Percentiles rank a stretch among this genome's conserved stretches.
These are phyloP conservation scores for Sisymbrium irio DNA, from an alignment of 345 rosid species.

Conservation along the genomic window DNA sequence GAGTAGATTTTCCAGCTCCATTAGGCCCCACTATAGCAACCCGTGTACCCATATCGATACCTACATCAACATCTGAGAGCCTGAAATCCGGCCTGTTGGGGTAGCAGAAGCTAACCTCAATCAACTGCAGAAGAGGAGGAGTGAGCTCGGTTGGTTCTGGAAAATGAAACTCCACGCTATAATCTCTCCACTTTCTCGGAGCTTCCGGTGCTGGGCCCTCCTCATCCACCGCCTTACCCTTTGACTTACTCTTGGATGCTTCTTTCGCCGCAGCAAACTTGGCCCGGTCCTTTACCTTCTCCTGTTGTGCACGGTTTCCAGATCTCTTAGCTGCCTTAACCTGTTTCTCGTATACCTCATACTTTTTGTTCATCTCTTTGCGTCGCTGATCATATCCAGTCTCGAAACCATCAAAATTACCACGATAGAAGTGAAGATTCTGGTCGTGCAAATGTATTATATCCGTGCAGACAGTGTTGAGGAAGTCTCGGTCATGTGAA, in stretches of 20 bases:
- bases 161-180: constrained; percentile 89
- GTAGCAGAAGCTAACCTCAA: constrained; percentile 87
- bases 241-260: constrained; percentile 69
- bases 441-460: constrained; percentile 87
- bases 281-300: constrained; percentile 84
- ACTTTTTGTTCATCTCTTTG: constrained; percentile 85
- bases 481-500: constrained; percentile 95
- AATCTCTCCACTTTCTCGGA: constrained; percentile 90
- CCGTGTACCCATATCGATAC: constrained; percentile 97
- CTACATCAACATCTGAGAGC: constrained; percentile 81
- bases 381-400: constrained; percentile 86
- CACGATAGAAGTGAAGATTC: constrained; percentile 81
- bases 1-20: constrained; percentile 95
- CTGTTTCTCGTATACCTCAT: constrained; percentile 74
- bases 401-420: constrained; percentile 84
- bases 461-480: constrained; percentile 84
- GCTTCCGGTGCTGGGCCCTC: constrained; percentile 73
- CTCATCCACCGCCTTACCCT: constrained; percentile 65
- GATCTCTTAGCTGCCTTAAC: constrained; percentile 80
- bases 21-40: constrained; percentile 95
- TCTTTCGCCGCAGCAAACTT: constrained; percentile 72
- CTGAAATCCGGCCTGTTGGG: constrained; percentile 79
- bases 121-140: constrained; percentile 85
- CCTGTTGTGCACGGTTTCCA: constrained; percentile 78
- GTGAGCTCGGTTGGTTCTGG: constrained; percentile 96